Conservation (phyloP, 768 basidiomycete species). For the Panellus pusillus region DNA sequence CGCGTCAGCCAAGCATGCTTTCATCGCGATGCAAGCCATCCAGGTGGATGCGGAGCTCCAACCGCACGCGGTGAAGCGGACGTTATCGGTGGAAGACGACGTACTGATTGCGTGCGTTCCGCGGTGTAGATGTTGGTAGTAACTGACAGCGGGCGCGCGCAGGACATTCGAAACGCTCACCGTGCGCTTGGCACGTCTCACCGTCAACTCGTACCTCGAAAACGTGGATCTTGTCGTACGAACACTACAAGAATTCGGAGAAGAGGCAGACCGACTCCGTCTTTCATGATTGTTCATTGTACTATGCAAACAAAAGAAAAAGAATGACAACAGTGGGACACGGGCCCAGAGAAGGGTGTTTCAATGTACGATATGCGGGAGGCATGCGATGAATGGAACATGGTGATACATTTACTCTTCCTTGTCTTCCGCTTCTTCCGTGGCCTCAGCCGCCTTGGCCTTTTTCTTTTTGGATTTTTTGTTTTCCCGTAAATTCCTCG, state of each 20-base stretch:
- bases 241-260: conserved; percentile 79
- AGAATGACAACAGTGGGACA: not conserved
- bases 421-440: conserved; percentile 46
- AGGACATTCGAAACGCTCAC: conserved; percentile 80
- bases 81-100: conserved; percentile 64
- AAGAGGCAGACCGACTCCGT: conserved; percentile 48
- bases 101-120: conserved; percentile 72
- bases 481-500: conserved; percentile 79
- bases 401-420: conserved; percentile 28
- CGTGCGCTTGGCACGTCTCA: conserved; percentile 79
- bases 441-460: conserved; percentile 37
- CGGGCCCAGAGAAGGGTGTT: conserved; percentile 7
- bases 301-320: conserved; percentile 2
- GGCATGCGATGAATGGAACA: too few species aligned
- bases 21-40: conserved; percentile 79
- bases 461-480: conserved; percentile 94
- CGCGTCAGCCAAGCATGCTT: conserved; percentile 68
- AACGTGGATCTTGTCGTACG: conserved; percentile 84
- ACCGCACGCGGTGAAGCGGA: conserved; percentile 73
- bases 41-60: conserved; percentile 88
- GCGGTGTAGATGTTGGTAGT: not conserved
- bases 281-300: conserved; percentile 19
- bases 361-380: conserved; percentile 11
- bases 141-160: conserved; percentile 5
- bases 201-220: conserved; percentile 85